Base-by-base conservation (phyloP, 1,284 basidiomycete species). In the Mycena citricolor region DNA sequence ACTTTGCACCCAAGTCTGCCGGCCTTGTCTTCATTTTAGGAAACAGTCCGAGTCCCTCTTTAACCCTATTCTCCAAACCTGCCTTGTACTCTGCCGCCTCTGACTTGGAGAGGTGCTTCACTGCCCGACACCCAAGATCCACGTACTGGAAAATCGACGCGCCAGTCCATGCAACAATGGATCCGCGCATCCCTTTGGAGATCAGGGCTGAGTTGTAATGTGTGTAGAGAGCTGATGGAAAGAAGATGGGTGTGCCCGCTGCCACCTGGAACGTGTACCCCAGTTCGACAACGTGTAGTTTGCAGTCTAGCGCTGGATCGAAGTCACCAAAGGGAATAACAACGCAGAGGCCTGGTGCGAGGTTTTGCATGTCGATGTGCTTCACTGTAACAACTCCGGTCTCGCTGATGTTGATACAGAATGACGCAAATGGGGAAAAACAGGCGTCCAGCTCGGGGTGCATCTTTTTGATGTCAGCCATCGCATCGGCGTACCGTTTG, bases 161-260 rank as follows among this genome's bases (percentile, higher is more conserved):
- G 2, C 43, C 43, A 4, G 43, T 44, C 43, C 43, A 44, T 4
- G 43, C 43, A 12, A 44, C 43, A 13, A 44, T 21, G 4, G 43
- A 44, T 3, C 43, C 43, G 2, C 43, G 43, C 36, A 44, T 39
- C 14, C 43, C 43, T 14, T n/a, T 31, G 2, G 36, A 16, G 4
- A 38, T 17, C 14, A 44, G 25, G 16, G 30, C 14, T 3, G 43
- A 30, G 17, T 44, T 44, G 14, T 44, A 44, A 22, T 44, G 43
- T 1, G 43, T 44, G 36, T 39, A 44, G 2, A 44, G 16, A 2
- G 43, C 43, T 2, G 43, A 44, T 1, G 43, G 43, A 17, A 44
- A 44, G 29, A 32, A 39, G 8, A 44, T 44, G 7, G 43, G 43
- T 1, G 16, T 31, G 3, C 43, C 43, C 7, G 43, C 21, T 3